Conservation (phyloP, 2,329 filamentous ascomycete genomes). For the Penicillium sp. region DNA sequence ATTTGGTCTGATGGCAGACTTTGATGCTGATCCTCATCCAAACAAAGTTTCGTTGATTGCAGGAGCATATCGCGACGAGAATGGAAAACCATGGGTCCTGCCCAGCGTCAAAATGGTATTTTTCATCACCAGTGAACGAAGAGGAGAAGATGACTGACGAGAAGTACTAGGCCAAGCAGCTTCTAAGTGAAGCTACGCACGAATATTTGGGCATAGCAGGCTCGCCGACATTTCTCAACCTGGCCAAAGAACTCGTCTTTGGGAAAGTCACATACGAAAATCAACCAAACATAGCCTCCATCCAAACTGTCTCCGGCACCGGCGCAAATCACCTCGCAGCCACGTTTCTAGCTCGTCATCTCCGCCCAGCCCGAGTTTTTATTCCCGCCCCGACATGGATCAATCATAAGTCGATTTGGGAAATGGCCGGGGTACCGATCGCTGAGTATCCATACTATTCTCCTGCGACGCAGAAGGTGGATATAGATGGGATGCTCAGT, state of each 20-base stretch:
- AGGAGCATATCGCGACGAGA: slow-evolving; percentile 47
- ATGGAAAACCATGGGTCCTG: slow-evolving; percentile 43
- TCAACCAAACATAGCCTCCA: slow-evolving; percentile 58
- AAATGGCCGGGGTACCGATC: slow-evolving; percentile 16
- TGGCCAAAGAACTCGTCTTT: slow-evolving; percentile 56
- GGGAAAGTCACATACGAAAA: slow-evolving; percentile 32
- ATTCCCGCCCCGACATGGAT: slow-evolving; percentile 90
- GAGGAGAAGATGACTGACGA: background rate
- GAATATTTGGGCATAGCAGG: slow-evolving; percentile 93
- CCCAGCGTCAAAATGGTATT: slow-evolving; percentile 39
- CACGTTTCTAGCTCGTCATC: slow-evolving; percentile 84
- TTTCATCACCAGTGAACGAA: background rate
- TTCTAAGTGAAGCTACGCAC: slow-evolving; percentile 62
- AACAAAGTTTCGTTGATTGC: slow-evolving; percentile 46
- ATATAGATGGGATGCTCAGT: slow-evolving; percentile 62
- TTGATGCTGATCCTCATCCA: slow-evolving; percentile 17
- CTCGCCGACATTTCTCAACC: slow-evolving; percentile 74
- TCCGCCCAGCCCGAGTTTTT: slow-evolving; percentile 70
- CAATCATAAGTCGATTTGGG: slow-evolving; percentile 92
- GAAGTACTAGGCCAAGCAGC: slow-evolving; percentile 58
- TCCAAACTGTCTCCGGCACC: slow-evolving; percentile 92
- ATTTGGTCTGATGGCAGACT: slow-evolving; percentile 32
- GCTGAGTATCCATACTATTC: slow-evolving; percentile 82
- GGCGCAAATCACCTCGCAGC: slow-evolving; percentile 87
- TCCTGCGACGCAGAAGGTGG: slow-evolving; percentile 46